Percentiles rank a stretch among this genome's conserved stretches.
Conservation (phyloP, 208 protist genomes). For the Phytomonas francai region DNA sequence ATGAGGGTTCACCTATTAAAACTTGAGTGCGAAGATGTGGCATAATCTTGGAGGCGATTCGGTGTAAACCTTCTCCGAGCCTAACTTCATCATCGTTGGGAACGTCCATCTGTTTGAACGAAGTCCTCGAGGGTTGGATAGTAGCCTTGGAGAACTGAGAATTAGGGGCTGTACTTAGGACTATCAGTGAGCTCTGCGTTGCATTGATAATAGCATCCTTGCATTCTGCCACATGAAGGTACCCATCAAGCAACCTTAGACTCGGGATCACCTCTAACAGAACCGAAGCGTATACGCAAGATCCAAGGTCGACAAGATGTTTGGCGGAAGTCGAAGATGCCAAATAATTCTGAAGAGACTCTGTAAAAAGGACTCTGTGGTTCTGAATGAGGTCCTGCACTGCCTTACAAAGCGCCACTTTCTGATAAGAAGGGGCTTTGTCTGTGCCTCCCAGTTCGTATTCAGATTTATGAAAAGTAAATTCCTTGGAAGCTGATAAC, state of each 20-base stretch:
- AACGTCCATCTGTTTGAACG: neutral
- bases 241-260: slow-evolving; percentile 20
- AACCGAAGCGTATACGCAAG: slow-evolving; percentile 14
- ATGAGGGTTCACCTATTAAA: neutral
- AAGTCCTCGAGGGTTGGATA: neutral
- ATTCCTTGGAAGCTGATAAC: neutral
- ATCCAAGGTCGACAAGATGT: neutral
- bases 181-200: neutral
- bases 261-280: slow-evolving; percentile 34
- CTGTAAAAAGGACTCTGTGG: neutral
- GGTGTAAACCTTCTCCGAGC: neutral
- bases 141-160: neutral
- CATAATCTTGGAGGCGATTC: neutral
- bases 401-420: neutral
- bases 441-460: neutral
- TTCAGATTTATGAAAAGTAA: neutral
- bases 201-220: neutral
- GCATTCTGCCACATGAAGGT: slow-evolving; percentile 3
- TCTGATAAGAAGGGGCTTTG: neutral
- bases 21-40: neutral
- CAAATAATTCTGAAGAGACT: neutral
- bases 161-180: neutral
- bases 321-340: neutral
- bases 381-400: neutral
- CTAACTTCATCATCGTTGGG: neutral